phyloP scores from a whole-genome alignment of 257 asterid species.

The Rehmannia glutinosa region DNA sequence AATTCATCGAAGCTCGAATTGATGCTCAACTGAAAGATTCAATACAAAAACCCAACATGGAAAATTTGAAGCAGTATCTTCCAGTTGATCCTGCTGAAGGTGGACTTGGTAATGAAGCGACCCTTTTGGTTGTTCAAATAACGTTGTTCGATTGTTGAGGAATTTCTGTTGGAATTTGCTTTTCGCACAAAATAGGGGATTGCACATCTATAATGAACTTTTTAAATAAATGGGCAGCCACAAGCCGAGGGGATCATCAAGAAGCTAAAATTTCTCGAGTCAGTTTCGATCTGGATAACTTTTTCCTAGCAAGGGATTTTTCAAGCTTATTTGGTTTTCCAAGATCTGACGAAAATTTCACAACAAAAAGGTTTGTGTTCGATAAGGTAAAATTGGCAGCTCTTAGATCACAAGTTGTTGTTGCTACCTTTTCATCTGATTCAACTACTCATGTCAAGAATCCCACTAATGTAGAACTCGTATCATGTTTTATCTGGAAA shows the following conservation, averaged over 20 bases:
- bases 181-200: slow-evolving; percentile 31
- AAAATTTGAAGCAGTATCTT: slow-evolving; percentile 11
- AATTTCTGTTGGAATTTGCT: slow-evolving; percentile 21
- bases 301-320: slow-evolving; percentile 26
- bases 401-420: background rate
- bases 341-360: background rate
- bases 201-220: slow-evolving; percentile 24
- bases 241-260: slow-evolving; percentile 1
- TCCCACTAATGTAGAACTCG: slow-evolving; percentile 47
- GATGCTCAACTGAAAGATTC: slow-evolving; percentile 1
- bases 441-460: slow-evolving; percentile 8
- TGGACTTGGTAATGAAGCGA: too few species aligned
- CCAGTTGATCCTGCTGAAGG: slow-evolving; percentile 6
- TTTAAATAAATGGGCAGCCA: slow-evolving; percentile 33
- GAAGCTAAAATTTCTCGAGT: background rate
- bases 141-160: slow-evolving; percentile 36
- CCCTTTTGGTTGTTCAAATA: slow-evolving; percentile 13
- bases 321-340: too few species aligned
- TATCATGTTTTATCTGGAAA: slow-evolving; percentile 37
- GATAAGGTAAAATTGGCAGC: slow-evolving; percentile 20
- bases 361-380: slow-evolving; percentile 29
- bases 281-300: slow-evolving; percentile 3
- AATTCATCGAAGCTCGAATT: slow-evolving; percentile 16
- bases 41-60: background rate
- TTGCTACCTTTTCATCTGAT: background rate